phyloP scores from a whole-genome alignment of 192 early-diverging fungal genomes.

The Spinellus fusiger region DNA sequence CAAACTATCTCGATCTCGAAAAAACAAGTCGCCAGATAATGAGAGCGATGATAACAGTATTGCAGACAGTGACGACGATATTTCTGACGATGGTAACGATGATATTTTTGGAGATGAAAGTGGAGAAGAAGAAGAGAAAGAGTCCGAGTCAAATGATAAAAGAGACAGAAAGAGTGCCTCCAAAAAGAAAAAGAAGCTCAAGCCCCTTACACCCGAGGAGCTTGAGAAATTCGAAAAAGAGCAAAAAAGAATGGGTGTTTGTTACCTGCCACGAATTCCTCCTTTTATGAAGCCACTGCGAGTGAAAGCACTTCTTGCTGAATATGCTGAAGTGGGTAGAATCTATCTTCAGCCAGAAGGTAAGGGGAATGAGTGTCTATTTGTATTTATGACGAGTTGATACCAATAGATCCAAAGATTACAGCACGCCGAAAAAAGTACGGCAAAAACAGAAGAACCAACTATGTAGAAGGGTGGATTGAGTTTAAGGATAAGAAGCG shows the following conservation, averaged over 20 bases:
- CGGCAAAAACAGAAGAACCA: slow-evolving; percentile 73
- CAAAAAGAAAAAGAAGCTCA: slow-evolving; percentile 39
- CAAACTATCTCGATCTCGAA: background rate
- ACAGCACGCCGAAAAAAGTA: slow-evolving; percentile 81
- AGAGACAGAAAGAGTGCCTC: slow-evolving; percentile 1
- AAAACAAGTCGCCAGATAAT: slow-evolving; percentile 3
- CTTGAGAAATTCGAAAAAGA: slow-evolving; percentile 60
- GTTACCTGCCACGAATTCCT: slow-evolving; percentile 88
- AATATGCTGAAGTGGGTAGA: slow-evolving; percentile 73
- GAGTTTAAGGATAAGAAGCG: slow-evolving; percentile 91
- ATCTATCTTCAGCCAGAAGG: slow-evolving; percentile 87
- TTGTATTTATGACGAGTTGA: background rate
- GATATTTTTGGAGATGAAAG: slow-evolving; percentile 11
- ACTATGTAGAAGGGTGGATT: slow-evolving; percentile 95
- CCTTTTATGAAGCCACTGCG: slow-evolving; percentile 89
- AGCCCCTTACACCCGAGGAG: slow-evolving; percentile 54
- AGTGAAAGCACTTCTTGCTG: slow-evolving; percentile 66
- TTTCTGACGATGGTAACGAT: slow-evolving; percentile 29
- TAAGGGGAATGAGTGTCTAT: background rate
- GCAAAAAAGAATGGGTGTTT: slow-evolving; percentile 74
- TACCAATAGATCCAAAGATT: slow-evolving; percentile 48
- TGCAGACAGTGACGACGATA: slow-evolving; percentile 20
- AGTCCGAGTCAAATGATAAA: slow-evolving; percentile 6
- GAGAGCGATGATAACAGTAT: slow-evolving; percentile 19
- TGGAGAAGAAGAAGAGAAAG: slow-evolving; percentile 15